Percentiles rank a stretch among this genome's conserved stretches.
phyloP scores from a whole-genome alignment of 805 yeast species.

The Cyberlindnera saturnus region DNA sequence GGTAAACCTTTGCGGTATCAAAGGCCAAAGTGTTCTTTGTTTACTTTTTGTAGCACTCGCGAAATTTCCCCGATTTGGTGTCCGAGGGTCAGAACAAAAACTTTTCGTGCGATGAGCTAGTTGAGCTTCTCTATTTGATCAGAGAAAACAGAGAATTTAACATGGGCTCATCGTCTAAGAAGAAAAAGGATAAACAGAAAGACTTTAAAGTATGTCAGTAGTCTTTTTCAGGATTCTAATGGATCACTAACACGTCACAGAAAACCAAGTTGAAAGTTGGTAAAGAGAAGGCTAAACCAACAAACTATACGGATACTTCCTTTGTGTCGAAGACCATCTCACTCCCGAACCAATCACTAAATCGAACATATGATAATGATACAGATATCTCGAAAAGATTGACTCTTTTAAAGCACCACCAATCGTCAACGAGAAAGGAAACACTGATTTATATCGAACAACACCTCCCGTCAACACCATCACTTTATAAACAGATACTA shows the following conservation, averaged over 20 bases:
- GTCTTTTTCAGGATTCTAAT: not conserved
- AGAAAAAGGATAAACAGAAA: conserved; percentile 31
- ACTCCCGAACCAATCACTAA: conserved; percentile 32
- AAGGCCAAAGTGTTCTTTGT: too few species aligned
- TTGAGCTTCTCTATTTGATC: not conserved
- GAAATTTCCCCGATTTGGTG: not conserved
- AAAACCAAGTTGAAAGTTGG: conserved; percentile 86
- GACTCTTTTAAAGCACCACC: conserved; percentile 70
- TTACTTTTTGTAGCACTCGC: too few species aligned
- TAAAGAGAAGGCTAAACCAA: conserved; percentile 63
- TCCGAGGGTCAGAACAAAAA: not conserved
- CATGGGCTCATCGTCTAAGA: conserved; percentile 30
- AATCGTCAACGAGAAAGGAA: conserved; percentile 64
- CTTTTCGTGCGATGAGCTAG: too few species aligned
- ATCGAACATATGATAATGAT: conserved; percentile 23
- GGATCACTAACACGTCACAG: conserved; percentile 11
- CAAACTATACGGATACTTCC: conserved; percentile 79
- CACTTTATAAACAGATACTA: conserved; percentile 51
- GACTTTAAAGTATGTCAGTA: conserved; percentile 10
- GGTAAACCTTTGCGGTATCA: too few species aligned
- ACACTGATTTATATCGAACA: conserved; percentile 49
- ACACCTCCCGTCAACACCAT: conserved; percentile 45
- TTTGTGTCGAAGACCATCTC: conserved; percentile 59
- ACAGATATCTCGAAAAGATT: conserved; percentile 53
- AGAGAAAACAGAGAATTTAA: not conserved